Evolutionary conservation across 2,329 filamentous ascomycete species (phyloP).

Genomic region (Penicillium sp.): DNA sequence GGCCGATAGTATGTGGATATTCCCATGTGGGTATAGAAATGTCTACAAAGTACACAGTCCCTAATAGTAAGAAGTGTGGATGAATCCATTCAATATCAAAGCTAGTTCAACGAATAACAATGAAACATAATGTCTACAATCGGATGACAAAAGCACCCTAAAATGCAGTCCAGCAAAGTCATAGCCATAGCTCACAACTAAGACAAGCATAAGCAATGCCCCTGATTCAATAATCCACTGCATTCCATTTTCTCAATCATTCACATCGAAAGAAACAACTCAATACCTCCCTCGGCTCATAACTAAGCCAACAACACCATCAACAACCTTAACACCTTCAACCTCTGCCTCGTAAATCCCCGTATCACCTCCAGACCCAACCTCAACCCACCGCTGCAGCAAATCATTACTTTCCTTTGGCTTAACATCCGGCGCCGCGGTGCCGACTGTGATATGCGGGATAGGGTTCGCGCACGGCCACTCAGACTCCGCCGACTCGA

Average conservation of each 20-base stretch:
- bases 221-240: background rate
- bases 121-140: background rate
- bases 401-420: slow-evolving; percentile 93
- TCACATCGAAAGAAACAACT: background rate
- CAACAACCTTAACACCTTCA: slow-evolving; percentile 54
- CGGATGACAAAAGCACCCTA: background rate
- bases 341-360: slow-evolving; percentile 57
- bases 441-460: slow-evolving; percentile 88
- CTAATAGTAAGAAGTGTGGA: background rate
- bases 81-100: background rate
- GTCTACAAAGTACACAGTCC: background rate
- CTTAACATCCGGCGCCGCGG: slow-evolving; percentile 70
- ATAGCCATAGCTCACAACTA: background rate
- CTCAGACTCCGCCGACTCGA: slow-evolving; percentile 40
- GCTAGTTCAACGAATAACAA: background rate
- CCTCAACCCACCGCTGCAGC: slow-evolving; percentile 69
- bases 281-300: slow-evolving; percentile 35
- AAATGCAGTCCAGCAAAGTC: background rate
- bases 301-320: slow-evolving; percentile 54
- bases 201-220: background rate
- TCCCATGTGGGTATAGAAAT: background rate
- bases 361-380: slow-evolving; percentile 50
- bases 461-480: slow-evolving; percentile 74
- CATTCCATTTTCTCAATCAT: slow-evolving; percentile 9
- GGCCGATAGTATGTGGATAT: background rate